A percentile compares a stretch with the other conserved stretches of the same genome.
phyloP scores from a whole-genome alignment of 1,284 basidiomycete genomes.

The Cutaneotrichosporon cutaneum region DNA sequence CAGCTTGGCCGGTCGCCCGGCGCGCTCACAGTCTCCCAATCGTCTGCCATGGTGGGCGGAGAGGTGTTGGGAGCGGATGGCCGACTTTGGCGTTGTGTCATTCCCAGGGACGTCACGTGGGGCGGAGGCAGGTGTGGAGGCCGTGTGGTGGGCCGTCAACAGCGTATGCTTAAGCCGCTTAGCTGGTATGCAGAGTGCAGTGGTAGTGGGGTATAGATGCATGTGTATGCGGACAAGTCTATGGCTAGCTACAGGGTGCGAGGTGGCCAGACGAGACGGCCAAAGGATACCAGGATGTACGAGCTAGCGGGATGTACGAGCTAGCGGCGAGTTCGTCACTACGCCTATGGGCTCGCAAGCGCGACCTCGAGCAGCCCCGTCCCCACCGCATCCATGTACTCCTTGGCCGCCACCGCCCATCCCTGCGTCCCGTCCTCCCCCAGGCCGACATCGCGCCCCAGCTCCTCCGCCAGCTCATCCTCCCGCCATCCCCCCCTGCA shows the following conservation, averaged over 20 bases:
- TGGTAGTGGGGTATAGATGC: neutral
- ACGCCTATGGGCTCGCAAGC: neutral
- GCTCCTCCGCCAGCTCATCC: slow-evolving; percentile 32
- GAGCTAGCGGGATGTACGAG: too few relatives aligned
- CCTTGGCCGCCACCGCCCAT: slow-evolving; percentile 29
- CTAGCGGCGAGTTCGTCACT: too few relatives aligned
- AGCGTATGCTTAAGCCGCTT: too few relatives aligned
- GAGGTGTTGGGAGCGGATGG: neutral
- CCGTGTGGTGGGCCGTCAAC: neutral
- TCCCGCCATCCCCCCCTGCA: slow-evolving; percentile 47
- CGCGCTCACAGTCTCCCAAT: slow-evolving; percentile 21
- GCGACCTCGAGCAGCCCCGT: slow-evolving; percentile 1
- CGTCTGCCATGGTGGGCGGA: slow-evolving; percentile 9
- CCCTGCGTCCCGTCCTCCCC: slow-evolving; percentile 24
- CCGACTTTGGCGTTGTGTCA: slow-evolving; percentile 1
- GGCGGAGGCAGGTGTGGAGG: neutral
- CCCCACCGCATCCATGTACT: slow-evolving; percentile 11
- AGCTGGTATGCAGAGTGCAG: neutral
- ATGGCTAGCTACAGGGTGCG: neutral
- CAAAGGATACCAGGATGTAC: too few relatives aligned
- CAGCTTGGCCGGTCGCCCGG: neutral
- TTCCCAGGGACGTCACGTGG: neutral
- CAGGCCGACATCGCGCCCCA: slow-evolving; percentile 39
- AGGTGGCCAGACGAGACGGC: too few relatives aligned
- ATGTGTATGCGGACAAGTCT: neutral